phyloP scores from a whole-genome alignment of 805 yeast genomes.

The Yarrowia porcina region DNA sequence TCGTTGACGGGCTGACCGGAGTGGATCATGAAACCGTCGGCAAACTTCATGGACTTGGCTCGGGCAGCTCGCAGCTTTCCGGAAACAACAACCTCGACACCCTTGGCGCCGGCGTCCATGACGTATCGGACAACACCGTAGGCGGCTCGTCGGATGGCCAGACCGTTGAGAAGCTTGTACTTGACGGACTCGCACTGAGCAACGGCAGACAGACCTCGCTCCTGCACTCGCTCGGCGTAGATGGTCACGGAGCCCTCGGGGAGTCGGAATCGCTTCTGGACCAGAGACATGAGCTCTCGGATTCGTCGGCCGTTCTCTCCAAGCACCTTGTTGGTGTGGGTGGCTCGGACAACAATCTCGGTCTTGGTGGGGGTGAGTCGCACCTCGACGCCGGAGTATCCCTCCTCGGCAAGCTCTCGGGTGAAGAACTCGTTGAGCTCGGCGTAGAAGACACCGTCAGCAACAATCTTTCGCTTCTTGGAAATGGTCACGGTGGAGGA shows the following conservation, averaged over 20 bases:
- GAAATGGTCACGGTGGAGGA: conserved; percentile 57
- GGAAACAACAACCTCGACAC: conserved; percentile 99
- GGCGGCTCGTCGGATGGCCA: conserved; percentile 99
- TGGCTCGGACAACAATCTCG: conserved; percentile 97
- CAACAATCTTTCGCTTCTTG: conserved; percentile 98
- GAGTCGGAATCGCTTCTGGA: conserved; percentile 98
- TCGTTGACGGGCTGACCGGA: conserved; percentile 99
- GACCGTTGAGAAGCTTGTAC: conserved; percentile 96
- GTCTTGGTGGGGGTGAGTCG: conserved; percentile 97
- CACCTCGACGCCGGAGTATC: conserved; percentile 99
- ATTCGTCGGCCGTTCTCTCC: conserved; percentile 99
- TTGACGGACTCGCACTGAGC: conserved; percentile 99
- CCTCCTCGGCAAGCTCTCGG: conserved; percentile 99
- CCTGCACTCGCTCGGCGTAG: conserved; percentile 99
- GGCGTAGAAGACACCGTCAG: conserved; percentile 99
- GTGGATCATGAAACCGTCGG: conserved; percentile 99
- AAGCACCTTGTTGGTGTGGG: conserved; percentile 96
- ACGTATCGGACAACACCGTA: conserved; percentile 99
- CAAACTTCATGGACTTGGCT: conserved; percentile 99
- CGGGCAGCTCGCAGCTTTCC: conserved; percentile 99
- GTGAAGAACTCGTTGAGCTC: conserved; percentile 99
- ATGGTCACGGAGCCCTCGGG: conserved; percentile 89
- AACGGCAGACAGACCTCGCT: conserved; percentile 98
- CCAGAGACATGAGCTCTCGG: conserved; percentile 95
- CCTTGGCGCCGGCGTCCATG: conserved; percentile 99